Conservation (phyloP, 1,284 basidiomycete species). For the Xerocomus tenax region DNA sequence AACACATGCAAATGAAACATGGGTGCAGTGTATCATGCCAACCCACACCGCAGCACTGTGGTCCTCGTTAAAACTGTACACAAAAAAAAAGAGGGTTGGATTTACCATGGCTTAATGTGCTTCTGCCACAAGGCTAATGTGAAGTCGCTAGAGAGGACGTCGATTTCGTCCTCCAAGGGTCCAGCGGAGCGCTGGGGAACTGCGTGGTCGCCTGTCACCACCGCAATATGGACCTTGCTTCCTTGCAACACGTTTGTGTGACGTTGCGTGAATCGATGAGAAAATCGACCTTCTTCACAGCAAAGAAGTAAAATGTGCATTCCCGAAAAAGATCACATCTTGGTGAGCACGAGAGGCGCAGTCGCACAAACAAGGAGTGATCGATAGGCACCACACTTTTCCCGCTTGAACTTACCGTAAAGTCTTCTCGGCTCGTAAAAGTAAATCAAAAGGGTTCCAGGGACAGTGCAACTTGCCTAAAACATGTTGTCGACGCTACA, state of each 20-base stretch:
- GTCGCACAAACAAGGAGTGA: neutral
- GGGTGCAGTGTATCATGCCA: neutral
- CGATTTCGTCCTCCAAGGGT: slow-evolving; percentile 14
- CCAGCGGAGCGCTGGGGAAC: neutral
- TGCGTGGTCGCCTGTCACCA: slow-evolving; percentile 1
- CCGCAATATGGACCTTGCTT: slow-evolving; percentile 3
- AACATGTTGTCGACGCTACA: neutral
- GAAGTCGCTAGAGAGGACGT: slow-evolving; percentile 9
- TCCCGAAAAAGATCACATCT: neutral
- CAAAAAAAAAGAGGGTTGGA: neutral
- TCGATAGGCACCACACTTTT: slow-evolving; percentile 1
- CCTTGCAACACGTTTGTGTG: neutral
- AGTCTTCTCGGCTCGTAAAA: slow-evolving; percentile 13
- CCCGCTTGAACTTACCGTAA: slow-evolving; percentile 4
- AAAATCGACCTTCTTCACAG: neutral
- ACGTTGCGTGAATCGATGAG: slow-evolving; percentile 1
- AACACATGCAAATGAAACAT: neutral
- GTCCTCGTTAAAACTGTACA: neutral
- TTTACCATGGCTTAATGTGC: slow-evolving; percentile 7
- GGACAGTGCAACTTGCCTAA: slow-evolving; percentile 5
- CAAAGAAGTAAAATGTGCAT: neutral
- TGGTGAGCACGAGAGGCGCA: neutral
- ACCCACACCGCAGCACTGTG: neutral
- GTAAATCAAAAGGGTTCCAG: neutral
- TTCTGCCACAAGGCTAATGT: slow-evolving; percentile 14